Evolutionary conservation across 495 filamentous ascomycete genomes (phyloP).

Genomic region (Hypoxylon subgilvum): DNA sequence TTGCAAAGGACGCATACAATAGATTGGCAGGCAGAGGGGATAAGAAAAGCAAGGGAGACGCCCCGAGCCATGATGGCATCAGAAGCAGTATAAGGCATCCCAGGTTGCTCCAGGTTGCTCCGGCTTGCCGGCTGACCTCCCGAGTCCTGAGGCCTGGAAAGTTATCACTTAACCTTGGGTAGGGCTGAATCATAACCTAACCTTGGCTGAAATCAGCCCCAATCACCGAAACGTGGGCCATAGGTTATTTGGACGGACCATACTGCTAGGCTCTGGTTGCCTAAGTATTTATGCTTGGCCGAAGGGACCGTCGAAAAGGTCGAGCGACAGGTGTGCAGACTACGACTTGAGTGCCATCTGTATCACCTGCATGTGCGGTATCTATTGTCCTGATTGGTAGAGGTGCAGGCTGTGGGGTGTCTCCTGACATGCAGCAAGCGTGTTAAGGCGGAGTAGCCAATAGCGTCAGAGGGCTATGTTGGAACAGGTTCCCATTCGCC

Average conservation of each 20-base stretch:
- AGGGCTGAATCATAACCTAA: neutral
- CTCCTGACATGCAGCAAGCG: slow-evolving; percentile 1
- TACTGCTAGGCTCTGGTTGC: neutral
- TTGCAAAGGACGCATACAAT: neutral
- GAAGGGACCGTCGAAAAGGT: no score
- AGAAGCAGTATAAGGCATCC: neutral
- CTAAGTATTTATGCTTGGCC: slow-evolving; percentile 2
- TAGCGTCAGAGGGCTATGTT: slow-evolving; percentile 5
- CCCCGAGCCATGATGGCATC: neutral
- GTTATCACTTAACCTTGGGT: neutral
- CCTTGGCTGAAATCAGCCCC: slow-evolving; percentile 34
- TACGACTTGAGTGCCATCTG: neutral
- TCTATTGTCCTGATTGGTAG: slow-evolving; percentile 16
- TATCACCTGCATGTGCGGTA: slow-evolving; percentile 10
- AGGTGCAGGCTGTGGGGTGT: neutral
- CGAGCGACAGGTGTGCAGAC: no score
- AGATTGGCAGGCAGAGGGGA: slow-evolving; percentile 17
- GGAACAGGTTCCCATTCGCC: slow-evolving; percentile 11
- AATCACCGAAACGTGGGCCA: slow-evolving; percentile 26
- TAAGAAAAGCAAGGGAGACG: neutral
- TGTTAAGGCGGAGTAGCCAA: slow-evolving; percentile 14
- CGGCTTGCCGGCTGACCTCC: slow-evolving; percentile 7
- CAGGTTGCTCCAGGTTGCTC: no score
- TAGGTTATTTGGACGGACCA: no score
- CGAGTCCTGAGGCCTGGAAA: neutral